These are phyloP conservation scores for Leccinum truebloodii DNA, from an alignment of 768 basidiomycete species.

Conservation along the genomic window DNA sequence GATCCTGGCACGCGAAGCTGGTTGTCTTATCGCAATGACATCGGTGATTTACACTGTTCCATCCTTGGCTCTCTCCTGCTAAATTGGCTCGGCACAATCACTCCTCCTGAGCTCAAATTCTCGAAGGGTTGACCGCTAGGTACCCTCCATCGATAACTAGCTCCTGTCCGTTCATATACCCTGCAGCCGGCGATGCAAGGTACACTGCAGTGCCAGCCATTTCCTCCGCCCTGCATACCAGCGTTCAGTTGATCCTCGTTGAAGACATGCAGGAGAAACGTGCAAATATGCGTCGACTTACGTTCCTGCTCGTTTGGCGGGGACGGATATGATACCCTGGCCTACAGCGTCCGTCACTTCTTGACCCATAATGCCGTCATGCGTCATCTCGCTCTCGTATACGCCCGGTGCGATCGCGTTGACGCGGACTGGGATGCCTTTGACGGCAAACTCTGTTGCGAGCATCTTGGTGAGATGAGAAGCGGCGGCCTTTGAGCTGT, in stretches of 20 bases:
- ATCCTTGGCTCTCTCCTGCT: not conserved
- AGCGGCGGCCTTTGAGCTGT: slow-evolving; percentile 77
- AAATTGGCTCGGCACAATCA: not conserved
- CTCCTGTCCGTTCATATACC: slow-evolving; percentile 78
- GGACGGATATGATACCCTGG: slow-evolving; percentile 61
- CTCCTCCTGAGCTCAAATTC: slow-evolving; percentile 26
- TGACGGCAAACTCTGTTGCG: slow-evolving; percentile 72
- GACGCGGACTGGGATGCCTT: slow-evolving; percentile 66
- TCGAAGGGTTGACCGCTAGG: slow-evolving; percentile 68
- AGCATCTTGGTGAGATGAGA: slow-evolving; percentile 78
- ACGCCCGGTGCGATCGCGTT: slow-evolving; percentile 77
- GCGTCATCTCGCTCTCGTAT: slow-evolving; percentile 76
- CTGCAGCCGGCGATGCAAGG: slow-evolving; percentile 70
- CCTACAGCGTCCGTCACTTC: slow-evolving; percentile 53
- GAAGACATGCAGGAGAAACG: not conserved
- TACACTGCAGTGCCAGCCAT: slow-evolving; percentile 80
- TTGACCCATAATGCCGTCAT: slow-evolving; percentile 45
- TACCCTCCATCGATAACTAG: slow-evolving; percentile 78
- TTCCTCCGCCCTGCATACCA: slow-evolving; percentile 55
- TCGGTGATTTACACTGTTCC: not conserved
- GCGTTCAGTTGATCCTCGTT: slow-evolving; percentile 1
- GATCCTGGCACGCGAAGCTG: no score
- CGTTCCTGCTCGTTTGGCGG: slow-evolving; percentile 64
- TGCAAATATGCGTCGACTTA: slow-evolving; percentile 39
- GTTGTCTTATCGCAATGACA: no score